phyloP scores from a whole-genome alignment of 1,139 yeast genomes.

The Debaryomyces sp. region DNA sequence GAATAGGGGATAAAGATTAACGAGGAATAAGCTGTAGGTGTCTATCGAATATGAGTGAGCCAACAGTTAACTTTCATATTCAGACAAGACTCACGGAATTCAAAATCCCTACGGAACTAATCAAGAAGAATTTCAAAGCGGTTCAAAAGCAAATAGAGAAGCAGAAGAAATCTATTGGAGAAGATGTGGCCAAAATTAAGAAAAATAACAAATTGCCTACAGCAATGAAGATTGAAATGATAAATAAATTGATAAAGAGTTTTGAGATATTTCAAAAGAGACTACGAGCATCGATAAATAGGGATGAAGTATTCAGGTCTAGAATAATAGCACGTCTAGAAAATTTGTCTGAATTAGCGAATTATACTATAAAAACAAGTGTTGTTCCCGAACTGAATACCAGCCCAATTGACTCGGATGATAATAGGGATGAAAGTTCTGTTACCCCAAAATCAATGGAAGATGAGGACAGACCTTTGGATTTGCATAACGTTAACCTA shows the following conservation, averaged over 20 bases:
- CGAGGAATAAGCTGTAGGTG: neutral
- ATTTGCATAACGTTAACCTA: constrained; percentile 44
- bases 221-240: constrained; percentile 30
- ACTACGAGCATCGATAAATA: constrained; percentile 38
- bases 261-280: constrained; percentile 53
- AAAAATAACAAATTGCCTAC: constrained; percentile 28
- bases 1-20: neutral
- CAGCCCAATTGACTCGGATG: constrained; percentile 2
- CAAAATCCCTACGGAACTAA: constrained; percentile 61
- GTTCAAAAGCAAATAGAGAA: constrained; percentile 61
- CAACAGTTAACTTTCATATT: constrained; percentile 44
- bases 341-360: constrained; percentile 38
- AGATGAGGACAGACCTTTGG: constrained; percentile 25
- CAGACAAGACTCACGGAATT: constrained; percentile 55
- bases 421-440: constrained; percentile 13
- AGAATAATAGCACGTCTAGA: constrained; percentile 50
- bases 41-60: constrained; percentile 34
- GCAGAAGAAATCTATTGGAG: constrained; percentile 46
- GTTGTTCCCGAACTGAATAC: neutral
- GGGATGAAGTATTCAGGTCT: constrained; percentile 53
- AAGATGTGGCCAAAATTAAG: constrained; percentile 38
- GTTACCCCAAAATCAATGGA: constrained; percentile 6
- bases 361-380: constrained; percentile 17
- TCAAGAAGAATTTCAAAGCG: constrained; percentile 58
- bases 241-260: constrained; percentile 41